Conservation (phyloP, 2,329 filamentous ascomycete genomes). For the Ophiostoma australiae region DNA sequence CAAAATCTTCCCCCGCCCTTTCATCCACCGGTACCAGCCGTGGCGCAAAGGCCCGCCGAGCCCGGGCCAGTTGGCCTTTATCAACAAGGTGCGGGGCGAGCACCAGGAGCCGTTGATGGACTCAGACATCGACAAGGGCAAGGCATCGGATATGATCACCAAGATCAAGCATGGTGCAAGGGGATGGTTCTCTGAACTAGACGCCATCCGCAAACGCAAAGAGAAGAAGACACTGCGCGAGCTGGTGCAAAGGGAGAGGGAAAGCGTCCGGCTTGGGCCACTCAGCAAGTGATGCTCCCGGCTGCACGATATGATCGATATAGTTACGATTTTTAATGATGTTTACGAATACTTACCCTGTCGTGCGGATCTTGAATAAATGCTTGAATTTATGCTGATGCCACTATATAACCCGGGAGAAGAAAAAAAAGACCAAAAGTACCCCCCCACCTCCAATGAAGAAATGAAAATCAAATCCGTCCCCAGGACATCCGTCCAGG, state of each 20-base stretch:
- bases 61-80: constrained; percentile 59
- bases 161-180: constrained; percentile 80
- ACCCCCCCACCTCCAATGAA: neutral
- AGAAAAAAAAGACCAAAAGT: neutral
- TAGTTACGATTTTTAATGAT: neutral
- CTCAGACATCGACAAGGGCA: constrained; percentile 67
- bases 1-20: constrained; percentile 58
- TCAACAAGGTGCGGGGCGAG: constrained; percentile 60
- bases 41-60: constrained; percentile 69
- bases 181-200: constrained; percentile 54
- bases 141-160: constrained; percentile 85
- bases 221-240: constrained; percentile 36
- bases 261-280: constrained; percentile 54
- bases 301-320: neutral
- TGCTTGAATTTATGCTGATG: constrained; percentile 1
- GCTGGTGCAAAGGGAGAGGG: constrained; percentile 41
- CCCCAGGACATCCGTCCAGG: neutral
- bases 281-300: constrained; percentile 14
- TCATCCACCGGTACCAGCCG: constrained; percentile 59
- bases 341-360: neutral
- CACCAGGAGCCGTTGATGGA: constrained; percentile 48
- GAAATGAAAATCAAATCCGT: neutral
- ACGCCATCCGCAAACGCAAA: constrained; percentile 44
- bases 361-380: neutral
- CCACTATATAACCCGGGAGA: neutral